phyloP scores from a whole-genome alignment of 805 yeast genomes.

The Alloascoidea africana region DNA sequence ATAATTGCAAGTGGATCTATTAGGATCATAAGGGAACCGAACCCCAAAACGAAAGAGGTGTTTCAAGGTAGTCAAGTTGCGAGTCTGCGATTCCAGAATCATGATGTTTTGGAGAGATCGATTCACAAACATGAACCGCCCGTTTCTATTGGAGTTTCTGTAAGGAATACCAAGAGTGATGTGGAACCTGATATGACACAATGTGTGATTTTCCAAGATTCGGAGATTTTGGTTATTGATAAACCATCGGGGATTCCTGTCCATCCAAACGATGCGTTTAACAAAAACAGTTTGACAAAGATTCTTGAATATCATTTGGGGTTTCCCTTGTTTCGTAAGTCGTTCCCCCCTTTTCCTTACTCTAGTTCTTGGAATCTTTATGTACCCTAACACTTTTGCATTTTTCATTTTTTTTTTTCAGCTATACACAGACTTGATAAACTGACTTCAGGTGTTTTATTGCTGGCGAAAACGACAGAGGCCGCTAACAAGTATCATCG shows the following conservation, averaged over 20 bases:
- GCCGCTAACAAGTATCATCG: constrained; percentile 19
- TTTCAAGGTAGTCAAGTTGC: background rate
- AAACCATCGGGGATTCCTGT: constrained; percentile 77
- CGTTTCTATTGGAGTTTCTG: background rate
- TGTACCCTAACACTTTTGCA: no score
- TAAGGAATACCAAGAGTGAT: constrained; percentile 9
- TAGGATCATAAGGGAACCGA: no score
- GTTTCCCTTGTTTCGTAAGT: background rate
- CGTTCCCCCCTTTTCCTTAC: no score
- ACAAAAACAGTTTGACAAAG: background rate
- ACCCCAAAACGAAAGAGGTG: background rate
- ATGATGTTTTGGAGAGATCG: background rate
- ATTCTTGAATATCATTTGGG: background rate
- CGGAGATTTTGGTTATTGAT: constrained; percentile 51
- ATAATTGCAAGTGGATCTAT: background rate
- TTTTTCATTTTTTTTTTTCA: background rate
- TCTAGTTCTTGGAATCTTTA: no score
- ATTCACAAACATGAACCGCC: background rate
- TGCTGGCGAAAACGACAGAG: constrained; percentile 23
- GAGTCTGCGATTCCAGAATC: background rate
- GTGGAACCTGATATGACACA: constrained; percentile 13
- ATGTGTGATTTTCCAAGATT: constrained; percentile 25
- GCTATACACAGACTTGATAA: constrained; percentile 30
- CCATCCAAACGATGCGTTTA: constrained; percentile 52
- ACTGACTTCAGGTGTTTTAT: constrained; percentile 33